These are phyloP conservation scores for Sparassis latifolia DNA, from an alignment of 1,284 basidiomycete species.

Conservation along the genomic window DNA sequence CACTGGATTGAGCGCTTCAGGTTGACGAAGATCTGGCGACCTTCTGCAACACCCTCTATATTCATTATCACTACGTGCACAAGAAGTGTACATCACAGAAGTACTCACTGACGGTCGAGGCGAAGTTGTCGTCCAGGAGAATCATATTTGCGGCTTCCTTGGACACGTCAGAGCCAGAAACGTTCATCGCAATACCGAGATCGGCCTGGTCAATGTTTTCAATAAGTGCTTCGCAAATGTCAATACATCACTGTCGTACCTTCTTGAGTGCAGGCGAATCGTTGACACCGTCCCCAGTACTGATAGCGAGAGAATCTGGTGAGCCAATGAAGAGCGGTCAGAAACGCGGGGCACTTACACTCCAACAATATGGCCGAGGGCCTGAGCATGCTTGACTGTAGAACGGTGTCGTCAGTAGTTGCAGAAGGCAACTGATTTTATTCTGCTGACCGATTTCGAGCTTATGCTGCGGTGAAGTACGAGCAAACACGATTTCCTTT, in stretches of 20 bases:
- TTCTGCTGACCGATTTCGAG: constrained; percentile 54
- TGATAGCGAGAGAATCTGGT: constrained; percentile 9
- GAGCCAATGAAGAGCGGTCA: not conserved
- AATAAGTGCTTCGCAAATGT: not conserved
- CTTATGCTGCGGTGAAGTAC: constrained; percentile 68
- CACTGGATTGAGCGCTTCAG: constrained; percentile 65
- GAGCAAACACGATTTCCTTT: constrained; percentile 68
- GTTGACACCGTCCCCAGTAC: constrained; percentile 63
- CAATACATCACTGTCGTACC: constrained; percentile 17
- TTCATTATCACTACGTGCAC: not conserved
- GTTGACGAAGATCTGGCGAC: constrained; percentile 63
- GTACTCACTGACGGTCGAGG: constrained; percentile 62
- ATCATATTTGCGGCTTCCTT: constrained; percentile 75
- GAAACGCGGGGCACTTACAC: constrained; percentile 37
- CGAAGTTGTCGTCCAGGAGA: constrained; percentile 62
- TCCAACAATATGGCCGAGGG: constrained; percentile 63
- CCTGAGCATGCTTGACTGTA: constrained; percentile 62
- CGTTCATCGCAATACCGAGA: constrained; percentile 71
- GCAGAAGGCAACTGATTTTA: not conserved
- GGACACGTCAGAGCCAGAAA: constrained; percentile 66
- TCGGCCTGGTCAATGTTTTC: constrained; percentile 37
- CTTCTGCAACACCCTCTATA: constrained; percentile 59
- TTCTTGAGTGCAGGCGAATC: constrained; percentile 67
- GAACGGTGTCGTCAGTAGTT: not conserved
- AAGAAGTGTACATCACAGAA: not conserved